A percentile compares a stretch with the other conserved stretches of the same genome.
Conservation (phyloP, 192 early-diverging fungal species). For the Glomus cerebriforme region DNA sequence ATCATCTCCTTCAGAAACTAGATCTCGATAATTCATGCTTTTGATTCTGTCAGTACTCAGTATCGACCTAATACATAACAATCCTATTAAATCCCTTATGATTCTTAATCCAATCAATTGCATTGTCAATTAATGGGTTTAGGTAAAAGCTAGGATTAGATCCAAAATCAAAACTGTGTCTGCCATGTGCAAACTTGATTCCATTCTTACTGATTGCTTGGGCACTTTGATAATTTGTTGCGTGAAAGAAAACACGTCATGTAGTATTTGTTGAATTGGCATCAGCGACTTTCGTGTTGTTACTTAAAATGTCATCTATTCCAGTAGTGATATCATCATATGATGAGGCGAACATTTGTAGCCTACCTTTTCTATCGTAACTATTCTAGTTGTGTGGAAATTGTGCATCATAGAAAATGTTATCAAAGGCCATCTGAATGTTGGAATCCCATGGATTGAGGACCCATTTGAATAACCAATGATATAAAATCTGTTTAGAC, state of each 20-base stretch:
- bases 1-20: constrained; percentile 2
- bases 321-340: neutral
- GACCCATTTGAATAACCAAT: neutral
- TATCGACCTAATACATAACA: neutral
- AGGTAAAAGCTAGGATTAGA: neutral
- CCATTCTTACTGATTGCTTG: neutral
- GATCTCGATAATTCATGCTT: neutral
- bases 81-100: neutral
- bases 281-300: neutral
- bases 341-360: neutral
- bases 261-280: neutral
- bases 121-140: neutral
- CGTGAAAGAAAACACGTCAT: neutral
- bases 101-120: neutral
- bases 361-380: neutral
- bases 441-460: neutral
- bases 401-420: neutral
- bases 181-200: neutral
- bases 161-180: neutral
- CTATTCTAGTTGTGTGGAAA: neutral
- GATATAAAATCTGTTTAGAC: neutral
- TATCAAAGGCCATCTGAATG: neutral
- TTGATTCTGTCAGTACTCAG: neutral
- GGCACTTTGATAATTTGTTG: neutral
- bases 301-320: neutral